Evolutionary conservation across 352 stramenopile species (phyloP).

Genomic region (Poterioochromonas sp.): DNA sequence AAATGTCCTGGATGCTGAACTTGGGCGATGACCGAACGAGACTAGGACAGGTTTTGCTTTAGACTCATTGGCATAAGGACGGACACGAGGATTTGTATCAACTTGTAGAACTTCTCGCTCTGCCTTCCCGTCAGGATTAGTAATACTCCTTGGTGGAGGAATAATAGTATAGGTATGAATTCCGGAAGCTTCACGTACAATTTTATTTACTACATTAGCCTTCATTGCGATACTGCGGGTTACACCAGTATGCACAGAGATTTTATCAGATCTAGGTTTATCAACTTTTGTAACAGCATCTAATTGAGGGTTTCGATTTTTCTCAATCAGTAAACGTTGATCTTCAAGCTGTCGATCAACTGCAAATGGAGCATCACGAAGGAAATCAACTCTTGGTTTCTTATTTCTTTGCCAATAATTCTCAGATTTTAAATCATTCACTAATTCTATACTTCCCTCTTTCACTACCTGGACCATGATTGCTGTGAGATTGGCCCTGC

Average conservation of each 20-base stretch:
- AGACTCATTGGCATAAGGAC: constrained; percentile 1
- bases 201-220: constrained; percentile 27
- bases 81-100: constrained; percentile 8
- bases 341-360: constrained; percentile 16
- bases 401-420: constrained; percentile 8
- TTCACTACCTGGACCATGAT: not conserved
- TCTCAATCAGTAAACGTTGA: not conserved
- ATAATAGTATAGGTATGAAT: constrained; percentile 28
- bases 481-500: not conserved
- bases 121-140: not conserved
- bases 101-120: not conserved
- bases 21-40: constrained; percentile 24
- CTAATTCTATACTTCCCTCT: not conserved
- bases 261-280: constrained; percentile 9
- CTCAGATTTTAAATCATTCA: not conserved
- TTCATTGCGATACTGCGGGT: not conserved
- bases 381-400: constrained; percentile 1
- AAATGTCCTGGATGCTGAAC: constrained; percentile 17
- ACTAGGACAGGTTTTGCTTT: constrained; percentile 4
- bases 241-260: not conserved
- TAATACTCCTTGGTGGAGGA: not conserved
- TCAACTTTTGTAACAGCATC: not conserved
- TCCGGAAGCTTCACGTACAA: constrained; percentile 19
- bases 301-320: constrained; percentile 6
- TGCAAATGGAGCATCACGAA: constrained; percentile 5